Evolutionary conservation across 345 rosid genomes (phyloP).

Genomic region (Boechera stricta): DNA sequence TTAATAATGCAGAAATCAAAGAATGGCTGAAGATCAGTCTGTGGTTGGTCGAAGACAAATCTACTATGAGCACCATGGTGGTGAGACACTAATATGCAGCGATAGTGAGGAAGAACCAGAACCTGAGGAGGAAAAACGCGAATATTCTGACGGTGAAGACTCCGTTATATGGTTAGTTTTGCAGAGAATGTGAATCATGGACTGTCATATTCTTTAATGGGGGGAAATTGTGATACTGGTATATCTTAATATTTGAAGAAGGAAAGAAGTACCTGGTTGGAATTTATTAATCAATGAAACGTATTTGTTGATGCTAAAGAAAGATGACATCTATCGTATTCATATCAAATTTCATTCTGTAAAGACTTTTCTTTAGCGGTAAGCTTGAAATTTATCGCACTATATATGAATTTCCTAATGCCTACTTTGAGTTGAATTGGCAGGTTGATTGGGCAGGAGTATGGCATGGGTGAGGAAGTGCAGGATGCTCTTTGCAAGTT

Average conservation of each 20-base stretch:
- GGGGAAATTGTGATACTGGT: constrained; percentile 1
- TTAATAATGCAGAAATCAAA: constrained; percentile 84
- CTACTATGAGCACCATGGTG: constrained; percentile 92
- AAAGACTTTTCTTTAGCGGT: constrained; percentile 7
- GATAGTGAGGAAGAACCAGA: constrained; percentile 91
- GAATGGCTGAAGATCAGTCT: constrained; percentile 99
- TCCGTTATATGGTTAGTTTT: constrained; percentile 72
- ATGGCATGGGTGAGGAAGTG: constrained; percentile 75
- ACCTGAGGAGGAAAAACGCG: constrained; percentile 84
- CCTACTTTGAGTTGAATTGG: constrained; percentile 41
- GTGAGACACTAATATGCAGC: constrained; percentile 92
- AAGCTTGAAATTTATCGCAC: not conserved
- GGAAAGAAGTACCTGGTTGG: not conserved
- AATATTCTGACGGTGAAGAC: constrained; percentile 86
- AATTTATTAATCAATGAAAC: constrained; percentile 17
- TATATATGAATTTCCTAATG: not conserved
- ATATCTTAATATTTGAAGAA: constrained; percentile 14
- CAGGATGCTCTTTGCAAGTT: constrained; percentile 65
- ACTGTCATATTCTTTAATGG: constrained; percentile 4
- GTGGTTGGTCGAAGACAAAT: constrained; percentile 98
- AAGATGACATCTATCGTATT: constrained; percentile 3
- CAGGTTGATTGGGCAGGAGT: constrained; percentile 84
- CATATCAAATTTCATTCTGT: constrained; percentile 2
- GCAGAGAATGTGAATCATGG: constrained; percentile 15
- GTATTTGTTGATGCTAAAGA: constrained; percentile 18